Evolutionary conservation across 179 eudicot species (phyloP), one percentile per base, ranked within the genome.

Genomic region (Silene noctiflora): DNA sequence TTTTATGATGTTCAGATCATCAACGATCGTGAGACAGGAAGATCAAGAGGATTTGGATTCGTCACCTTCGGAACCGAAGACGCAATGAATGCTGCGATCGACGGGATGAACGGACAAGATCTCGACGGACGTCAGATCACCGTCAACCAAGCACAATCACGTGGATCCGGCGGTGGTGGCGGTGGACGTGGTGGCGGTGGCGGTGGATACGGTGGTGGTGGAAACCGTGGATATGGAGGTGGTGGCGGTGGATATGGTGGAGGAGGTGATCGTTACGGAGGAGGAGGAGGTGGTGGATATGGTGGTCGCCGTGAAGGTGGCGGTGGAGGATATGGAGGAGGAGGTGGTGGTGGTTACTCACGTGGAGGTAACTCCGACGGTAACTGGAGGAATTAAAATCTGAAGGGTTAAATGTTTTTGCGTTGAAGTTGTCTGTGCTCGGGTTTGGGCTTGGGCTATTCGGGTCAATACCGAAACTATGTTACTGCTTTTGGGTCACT

Each of bases 31-130:
- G 98, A 94, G 62, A 94, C 96, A 0, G 97, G 97, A 17, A 85
- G 98, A 80, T 93, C 97, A 0, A 89, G 98, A 63, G 98, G 98
- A 1, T 93, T 91, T 27, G 98, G 98, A 4, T 93, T 93, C 76
- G 98, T 93, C 0, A 91, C 98, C 0, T 93, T 91, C 81, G 71
- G 66, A 24, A 78, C 66, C 4, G 93, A 91, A 78, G 84, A 88
- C 11, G 68, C 89, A 8, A 87, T 93, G 91, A 84, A 67, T 10
- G 87, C 87, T 1, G 97, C 98, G 0, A 93, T 93, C 17, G 88
- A 83, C 6, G 85, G 68, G 21, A 87, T 93, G 97, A 91, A 93
- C 84, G 97, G 97, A 0, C 87, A 83, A 70, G 83, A 85, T 0
- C 94, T 93, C 0, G 98, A 93, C 63, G 98, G 95, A 2, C 88